Base-by-base conservation (phyloP, 306 rosid genomes). In the Vicia villosa region DNA sequence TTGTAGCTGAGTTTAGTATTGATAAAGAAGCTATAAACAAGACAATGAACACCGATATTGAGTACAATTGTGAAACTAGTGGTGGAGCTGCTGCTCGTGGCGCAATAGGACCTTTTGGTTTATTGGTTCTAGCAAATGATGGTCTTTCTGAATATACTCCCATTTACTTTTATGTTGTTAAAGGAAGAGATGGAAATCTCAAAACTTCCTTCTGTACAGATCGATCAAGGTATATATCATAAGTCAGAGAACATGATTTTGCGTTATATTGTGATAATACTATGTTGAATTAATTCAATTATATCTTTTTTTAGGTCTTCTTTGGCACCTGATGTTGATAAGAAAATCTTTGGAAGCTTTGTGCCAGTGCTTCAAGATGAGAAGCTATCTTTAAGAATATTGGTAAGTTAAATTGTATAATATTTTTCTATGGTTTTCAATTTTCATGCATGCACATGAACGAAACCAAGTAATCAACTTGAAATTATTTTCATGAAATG, bases 41-140 rank as follows among this genome's bases (percentile, higher is more conserved):
- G 70, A 68, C 62, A 16, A 8, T 14, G 11, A 9, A 47, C 19
- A 72, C 83, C 70, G 68, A 82, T 10, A 66, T 8, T 26, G 77
- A 81, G 12, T 93, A 83, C 73, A 74, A 72, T 26, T 93, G 98
- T 55, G 32, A 82, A 24, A 74, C 20, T 13, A 79, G 90, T 21
- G 85, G 90, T 7, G 98, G 98, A 67, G 85, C 87, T 50, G 36
- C 61, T 3, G 7, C 71, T n/a, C 89, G 96, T 6, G 96, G 90
- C 10, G 90, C 96, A 6, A 71, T 94, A 49, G 98, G 98, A 72
- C 98, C 98, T 46, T 94, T 90, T 55, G 98, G 98, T 72, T 74
- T 94, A 74, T 62, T 81, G 49, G 89, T 94, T 70, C 84, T 94
- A 15, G 98, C 97, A 17, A 90, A 94, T 63, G 74, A 79, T 0